A percentile compares a stretch with the other conserved stretches of the same genome.
Conservation (phyloP, 1,139 yeast species). For the Petasospora rhodanensis region DNA sequence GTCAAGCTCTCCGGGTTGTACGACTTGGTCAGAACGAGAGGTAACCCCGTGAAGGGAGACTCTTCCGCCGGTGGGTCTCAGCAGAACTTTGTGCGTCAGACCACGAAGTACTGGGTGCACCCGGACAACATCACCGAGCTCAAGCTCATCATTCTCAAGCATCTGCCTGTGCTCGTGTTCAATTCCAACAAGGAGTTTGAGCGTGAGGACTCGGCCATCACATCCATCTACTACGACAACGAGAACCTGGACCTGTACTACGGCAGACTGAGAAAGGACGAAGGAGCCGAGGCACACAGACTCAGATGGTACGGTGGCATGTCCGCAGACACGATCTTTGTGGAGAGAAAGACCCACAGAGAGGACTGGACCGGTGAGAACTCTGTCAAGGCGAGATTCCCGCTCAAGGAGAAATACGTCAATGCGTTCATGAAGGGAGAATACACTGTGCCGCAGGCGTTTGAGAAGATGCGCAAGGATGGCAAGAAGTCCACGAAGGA, state of each 20-base stretch:
- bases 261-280: slow-evolving; percentile 92
- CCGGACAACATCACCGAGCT: slow-evolving; percentile 98
- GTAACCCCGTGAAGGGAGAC: slow-evolving; percentile 92
- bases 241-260: slow-evolving; percentile 83
- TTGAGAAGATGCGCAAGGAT: slow-evolving; percentile 87
- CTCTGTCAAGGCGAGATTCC: slow-evolving; percentile 94
- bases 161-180: slow-evolving; percentile 92
- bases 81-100: slow-evolving; percentile 96
- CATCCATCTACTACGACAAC: slow-evolving; percentile 93
- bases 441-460: slow-evolving; percentile 82
- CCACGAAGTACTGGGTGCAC: slow-evolving; percentile 98
- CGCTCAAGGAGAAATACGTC: slow-evolving; percentile 85
- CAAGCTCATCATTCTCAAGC: slow-evolving; percentile 86
- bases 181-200: slow-evolving; percentile 95
- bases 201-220: slow-evolving; percentile 89
- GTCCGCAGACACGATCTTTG: slow-evolving; percentile 87
- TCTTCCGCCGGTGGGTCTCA: slow-evolving; percentile 95
- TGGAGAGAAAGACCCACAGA: slow-evolving; percentile 95
- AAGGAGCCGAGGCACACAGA: slow-evolving; percentile 98
- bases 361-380: slow-evolving; percentile 99
- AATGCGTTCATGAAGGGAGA: slow-evolving; percentile 79
- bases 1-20: slow-evolving; percentile 86
- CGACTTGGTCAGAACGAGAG: slow-evolving; percentile 91
- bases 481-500: slow-evolving; percentile 85
- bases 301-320: slow-evolving; percentile 99